Conservation (phyloP, 192 early-diverging fungal species). For the Allomyces arbusculus region DNA sequence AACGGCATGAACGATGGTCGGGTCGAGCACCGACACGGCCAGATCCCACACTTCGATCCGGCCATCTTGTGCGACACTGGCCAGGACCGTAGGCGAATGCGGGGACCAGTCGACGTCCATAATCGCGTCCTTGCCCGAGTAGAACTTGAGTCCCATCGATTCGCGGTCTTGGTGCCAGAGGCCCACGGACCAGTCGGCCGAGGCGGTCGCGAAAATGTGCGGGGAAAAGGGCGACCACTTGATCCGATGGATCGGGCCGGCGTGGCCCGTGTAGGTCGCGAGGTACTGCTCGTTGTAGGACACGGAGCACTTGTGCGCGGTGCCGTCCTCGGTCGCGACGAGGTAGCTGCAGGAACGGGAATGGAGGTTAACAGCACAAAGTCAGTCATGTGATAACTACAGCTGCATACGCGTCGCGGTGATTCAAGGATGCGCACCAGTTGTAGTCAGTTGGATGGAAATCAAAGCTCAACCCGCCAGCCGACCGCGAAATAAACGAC, state of each 20-base stretch:
- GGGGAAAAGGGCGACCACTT: conserved; percentile 31
- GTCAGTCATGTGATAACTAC: no score
- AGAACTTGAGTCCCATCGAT: conserved; percentile 26
- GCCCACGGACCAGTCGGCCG: conserved; percentile 32
- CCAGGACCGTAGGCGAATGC: conserved; percentile 26
- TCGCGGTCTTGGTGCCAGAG: conserved; percentile 33
- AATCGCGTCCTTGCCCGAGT: conserved; percentile 33
- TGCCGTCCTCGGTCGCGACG: conserved; percentile 35
- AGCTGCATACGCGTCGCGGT: no score
- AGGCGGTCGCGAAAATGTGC: conserved; percentile 22
- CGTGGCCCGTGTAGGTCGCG: conserved; percentile 26
- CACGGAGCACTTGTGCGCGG: conserved; percentile 33
- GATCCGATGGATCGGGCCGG: conserved; percentile 31
- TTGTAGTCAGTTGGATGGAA: conserved; percentile 35
- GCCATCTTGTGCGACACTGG: conserved; percentile 29
- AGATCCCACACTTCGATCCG: conserved; percentile 41
- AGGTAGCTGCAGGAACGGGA: conserved; percentile 17
- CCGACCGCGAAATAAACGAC: conserved; percentile 32
- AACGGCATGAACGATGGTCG: conserved; percentile 30
- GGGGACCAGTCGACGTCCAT: conserved; percentile 34
- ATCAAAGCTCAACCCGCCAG: conserved; percentile 38
- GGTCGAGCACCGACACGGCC: conserved; percentile 32
- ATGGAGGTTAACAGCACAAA: no score
- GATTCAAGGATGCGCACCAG: conserved; percentile 8
- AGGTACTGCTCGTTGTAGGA: conserved; percentile 44